phyloP scores from a whole-genome alignment of 129 eudicot genomes.

The Chrysanthemum lavandulifolium region DNA sequence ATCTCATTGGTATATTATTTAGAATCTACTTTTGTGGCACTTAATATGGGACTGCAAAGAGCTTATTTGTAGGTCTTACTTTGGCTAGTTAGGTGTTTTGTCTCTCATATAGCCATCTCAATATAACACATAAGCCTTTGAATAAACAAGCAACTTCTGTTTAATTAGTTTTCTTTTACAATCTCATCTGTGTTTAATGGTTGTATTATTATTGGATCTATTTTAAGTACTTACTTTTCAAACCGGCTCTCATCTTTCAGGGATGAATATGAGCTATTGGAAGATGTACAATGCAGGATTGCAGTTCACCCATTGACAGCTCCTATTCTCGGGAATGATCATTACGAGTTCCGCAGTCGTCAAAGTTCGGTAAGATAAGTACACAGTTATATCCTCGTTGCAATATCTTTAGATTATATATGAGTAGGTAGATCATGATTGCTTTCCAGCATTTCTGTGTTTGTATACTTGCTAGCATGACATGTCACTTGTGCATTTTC shows the following conservation, averaged over 20 bases:
- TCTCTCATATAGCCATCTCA: neutral
- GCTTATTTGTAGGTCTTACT: neutral
- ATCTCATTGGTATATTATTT: no score
- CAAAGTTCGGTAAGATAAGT: slow-evolving; percentile 62
- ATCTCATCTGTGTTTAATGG: neutral
- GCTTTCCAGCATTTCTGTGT: neutral
- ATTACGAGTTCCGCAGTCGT: slow-evolving; percentile 72
- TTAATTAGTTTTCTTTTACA: neutral
- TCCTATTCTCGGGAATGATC: slow-evolving; percentile 80
- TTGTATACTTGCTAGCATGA: neutral
- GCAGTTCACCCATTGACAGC: slow-evolving; percentile 75
- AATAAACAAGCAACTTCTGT: neutral
- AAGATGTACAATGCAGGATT: slow-evolving; percentile 79
- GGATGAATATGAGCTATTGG: slow-evolving; percentile 80
- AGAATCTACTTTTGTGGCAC: neutral
- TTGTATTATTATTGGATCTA: neutral
- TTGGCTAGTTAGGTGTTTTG: neutral
- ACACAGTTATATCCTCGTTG: neutral
- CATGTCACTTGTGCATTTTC: neutral
- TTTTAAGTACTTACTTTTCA: neutral
- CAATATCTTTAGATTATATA: neutral
- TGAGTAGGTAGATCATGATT: neutral
- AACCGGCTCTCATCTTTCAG: slow-evolving; percentile 33
- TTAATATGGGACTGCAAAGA: no score
- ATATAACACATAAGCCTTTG: neutral